Percentiles rank a stretch among this genome's conserved stretches.
phyloP scores from a whole-genome alignment of 2,329 filamentous ascomycete genomes.

The Sporothrix luriei region DNA sequence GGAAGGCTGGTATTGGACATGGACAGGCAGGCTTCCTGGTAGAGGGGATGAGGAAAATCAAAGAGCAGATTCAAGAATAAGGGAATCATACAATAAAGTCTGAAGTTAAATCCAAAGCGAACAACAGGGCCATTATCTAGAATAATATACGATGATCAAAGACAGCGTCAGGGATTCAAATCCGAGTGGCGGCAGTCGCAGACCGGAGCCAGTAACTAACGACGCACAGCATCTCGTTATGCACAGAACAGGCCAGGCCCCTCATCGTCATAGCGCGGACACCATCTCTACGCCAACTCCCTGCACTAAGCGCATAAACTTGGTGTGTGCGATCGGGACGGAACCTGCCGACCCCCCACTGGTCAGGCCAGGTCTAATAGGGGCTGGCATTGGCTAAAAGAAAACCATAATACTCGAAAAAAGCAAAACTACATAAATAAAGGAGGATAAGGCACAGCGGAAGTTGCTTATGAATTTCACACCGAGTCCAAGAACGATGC shows the following conservation, averaged over 20 bases:
- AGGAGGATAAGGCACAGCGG: neutral
- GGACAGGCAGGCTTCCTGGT: neutral
- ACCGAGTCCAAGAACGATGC: too few species aligned
- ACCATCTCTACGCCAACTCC: slow-evolving; percentile 18
- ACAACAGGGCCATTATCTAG: neutral
- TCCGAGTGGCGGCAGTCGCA: slow-evolving; percentile 18
- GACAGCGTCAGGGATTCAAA: neutral
- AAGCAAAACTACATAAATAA: neutral
- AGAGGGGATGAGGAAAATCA: neutral
- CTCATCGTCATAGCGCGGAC: slow-evolving; percentile 1
- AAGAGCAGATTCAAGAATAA: neutral
- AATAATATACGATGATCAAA: neutral
- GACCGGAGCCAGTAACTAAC: neutral
- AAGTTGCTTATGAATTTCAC: too few species aligned
- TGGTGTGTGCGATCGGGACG: slow-evolving; percentile 30
- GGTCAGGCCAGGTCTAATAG: neutral
- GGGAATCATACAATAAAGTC: neutral
- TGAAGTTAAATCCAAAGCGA: neutral
- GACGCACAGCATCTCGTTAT: neutral
- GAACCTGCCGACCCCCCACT: neutral
- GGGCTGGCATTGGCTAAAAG: neutral
- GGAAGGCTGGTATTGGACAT: neutral
- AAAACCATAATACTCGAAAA: neutral
- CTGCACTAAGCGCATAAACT: slow-evolving; percentile 29
- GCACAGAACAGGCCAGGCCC: slow-evolving; percentile 18